Evolutionary conservation across 371 early-diverging fungal genomes (phyloP).

Genomic region (Cokeromyces recurvatus): DNA sequence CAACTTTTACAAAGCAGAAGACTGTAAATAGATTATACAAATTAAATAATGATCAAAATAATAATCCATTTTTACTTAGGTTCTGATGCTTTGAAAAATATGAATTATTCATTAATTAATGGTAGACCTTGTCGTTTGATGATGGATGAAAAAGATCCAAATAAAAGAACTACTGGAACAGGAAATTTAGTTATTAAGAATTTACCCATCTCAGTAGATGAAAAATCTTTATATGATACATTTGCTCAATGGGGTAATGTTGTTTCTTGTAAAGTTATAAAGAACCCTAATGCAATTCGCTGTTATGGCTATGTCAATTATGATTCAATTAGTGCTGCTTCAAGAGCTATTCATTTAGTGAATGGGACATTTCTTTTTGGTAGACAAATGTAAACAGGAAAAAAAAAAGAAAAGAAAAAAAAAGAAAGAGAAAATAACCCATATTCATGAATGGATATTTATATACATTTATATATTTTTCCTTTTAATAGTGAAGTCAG

Average conservation of each 20-base stretch:
- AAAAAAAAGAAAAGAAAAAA: background rate
- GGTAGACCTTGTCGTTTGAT: constrained; percentile 94
- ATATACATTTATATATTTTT: background rate
- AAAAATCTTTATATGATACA: constrained; percentile 96
- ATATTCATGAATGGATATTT: background rate
- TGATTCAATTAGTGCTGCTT: constrained; percentile 92
- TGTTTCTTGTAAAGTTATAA: constrained; percentile 96
- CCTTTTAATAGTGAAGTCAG: constrained; percentile 53
- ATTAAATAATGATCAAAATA: too few species aligned
- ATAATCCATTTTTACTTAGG: constrained; percentile 48
- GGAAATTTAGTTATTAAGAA: constrained; percentile 99
- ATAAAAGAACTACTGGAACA: constrained; percentile 76
- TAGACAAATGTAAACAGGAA: constrained; percentile 64
- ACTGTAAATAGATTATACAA: constrained; percentile 61
- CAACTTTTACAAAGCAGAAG: constrained; percentile 75
- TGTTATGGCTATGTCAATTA: constrained; percentile 99
- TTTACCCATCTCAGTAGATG: constrained; percentile 89
- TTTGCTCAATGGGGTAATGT: constrained; percentile 99
- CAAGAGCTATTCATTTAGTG: constrained; percentile 91
- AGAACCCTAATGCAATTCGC: constrained; percentile 63
- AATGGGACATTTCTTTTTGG: constrained; percentile 97
- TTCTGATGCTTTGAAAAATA: constrained; percentile 80
- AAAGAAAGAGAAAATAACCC: too few species aligned
- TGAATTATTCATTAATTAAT: constrained; percentile 92
- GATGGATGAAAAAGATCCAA: constrained; percentile 97